Percentiles rank a stretch among this genome's conserved stretches.
These are phyloP conservation scores for Priceomyces castillae DNA, from an alignment of 805 yeast genomes.

Conservation along the genomic window DNA sequence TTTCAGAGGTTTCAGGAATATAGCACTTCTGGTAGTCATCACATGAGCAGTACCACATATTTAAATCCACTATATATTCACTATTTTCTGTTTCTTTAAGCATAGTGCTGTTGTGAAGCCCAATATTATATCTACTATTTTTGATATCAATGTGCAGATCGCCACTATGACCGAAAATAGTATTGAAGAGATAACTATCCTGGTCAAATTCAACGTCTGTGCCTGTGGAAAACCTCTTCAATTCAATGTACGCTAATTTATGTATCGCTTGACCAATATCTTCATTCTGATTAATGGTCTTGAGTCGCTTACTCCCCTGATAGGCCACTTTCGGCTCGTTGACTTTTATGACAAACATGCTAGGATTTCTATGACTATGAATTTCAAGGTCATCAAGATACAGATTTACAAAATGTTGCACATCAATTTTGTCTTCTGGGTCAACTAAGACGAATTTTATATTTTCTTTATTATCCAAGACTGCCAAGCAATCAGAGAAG, in stretches of 20 bases:
- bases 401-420: neutral
- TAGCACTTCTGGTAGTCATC: constrained; percentile 18
- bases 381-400: neutral
- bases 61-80: constrained; percentile 17
- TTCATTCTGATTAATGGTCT: neutral
- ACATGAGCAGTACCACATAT: constrained; percentile 34
- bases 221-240: neutral
- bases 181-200: neutral
- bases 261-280: neutral
- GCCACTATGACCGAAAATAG: neutral
- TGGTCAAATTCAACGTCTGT: neutral
- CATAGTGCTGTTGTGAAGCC: neutral
- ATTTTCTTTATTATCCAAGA: constrained; percentile 3
- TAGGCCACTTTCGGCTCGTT: neutral
- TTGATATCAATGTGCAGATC: neutral
- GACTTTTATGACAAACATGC: neutral
- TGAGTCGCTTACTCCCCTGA: neutral
- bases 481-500: constrained; percentile 15
- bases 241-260: neutral
- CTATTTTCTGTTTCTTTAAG: neutral
- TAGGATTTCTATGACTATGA: neutral
- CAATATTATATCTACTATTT: neutral
- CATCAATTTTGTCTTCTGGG: neutral
- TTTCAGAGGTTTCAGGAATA: neutral
- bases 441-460: neutral